Evolutionary conservation across 176 grass and related monocot species (phyloP).

Genomic region (Alopecurus myosuroides): DNA sequence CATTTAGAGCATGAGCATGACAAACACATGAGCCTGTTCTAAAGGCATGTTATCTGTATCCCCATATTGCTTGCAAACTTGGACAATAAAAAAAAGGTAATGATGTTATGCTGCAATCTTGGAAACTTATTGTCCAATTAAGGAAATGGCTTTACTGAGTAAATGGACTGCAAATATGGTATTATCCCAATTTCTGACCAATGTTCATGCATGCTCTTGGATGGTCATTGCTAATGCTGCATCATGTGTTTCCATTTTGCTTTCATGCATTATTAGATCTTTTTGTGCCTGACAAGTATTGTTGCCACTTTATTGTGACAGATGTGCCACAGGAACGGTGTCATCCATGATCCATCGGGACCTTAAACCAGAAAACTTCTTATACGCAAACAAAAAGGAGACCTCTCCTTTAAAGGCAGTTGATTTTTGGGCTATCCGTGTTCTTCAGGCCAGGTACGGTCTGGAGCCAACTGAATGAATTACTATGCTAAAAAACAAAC

Average conservation of each 20-base stretch:
- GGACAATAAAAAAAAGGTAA: no score
- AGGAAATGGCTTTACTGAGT: not conserved
- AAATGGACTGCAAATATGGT: not conserved
- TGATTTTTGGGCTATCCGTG: constrained; percentile 92
- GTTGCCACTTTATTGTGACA: constrained; percentile 24
- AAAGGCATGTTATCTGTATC: no score
- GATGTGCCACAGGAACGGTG: constrained; percentile 93
- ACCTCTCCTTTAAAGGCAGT: constrained; percentile 87
- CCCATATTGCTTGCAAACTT: no score
- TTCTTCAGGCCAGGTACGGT: constrained; percentile 85
- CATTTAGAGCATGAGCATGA: no score
- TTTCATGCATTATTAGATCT: constrained; percentile 18
- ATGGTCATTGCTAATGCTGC: not conserved
- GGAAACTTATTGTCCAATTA: no score
- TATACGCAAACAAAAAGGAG: constrained; percentile 90
- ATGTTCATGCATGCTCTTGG: not conserved
- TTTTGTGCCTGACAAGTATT: constrained; percentile 2
- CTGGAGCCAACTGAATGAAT: not conserved
- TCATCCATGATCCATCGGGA: constrained; percentile 97
- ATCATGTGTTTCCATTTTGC: not conserved
- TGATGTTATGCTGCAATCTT: no score
- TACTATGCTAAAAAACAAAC: not conserved
- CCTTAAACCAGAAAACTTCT: constrained; percentile 96
- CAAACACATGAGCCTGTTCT: no score
- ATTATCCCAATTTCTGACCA: not conserved